These are phyloP conservation scores for Aspergillus thermomutatus DNA, from an alignment of 2,329 filamentous ascomycete species.

Conservation along the genomic window DNA sequence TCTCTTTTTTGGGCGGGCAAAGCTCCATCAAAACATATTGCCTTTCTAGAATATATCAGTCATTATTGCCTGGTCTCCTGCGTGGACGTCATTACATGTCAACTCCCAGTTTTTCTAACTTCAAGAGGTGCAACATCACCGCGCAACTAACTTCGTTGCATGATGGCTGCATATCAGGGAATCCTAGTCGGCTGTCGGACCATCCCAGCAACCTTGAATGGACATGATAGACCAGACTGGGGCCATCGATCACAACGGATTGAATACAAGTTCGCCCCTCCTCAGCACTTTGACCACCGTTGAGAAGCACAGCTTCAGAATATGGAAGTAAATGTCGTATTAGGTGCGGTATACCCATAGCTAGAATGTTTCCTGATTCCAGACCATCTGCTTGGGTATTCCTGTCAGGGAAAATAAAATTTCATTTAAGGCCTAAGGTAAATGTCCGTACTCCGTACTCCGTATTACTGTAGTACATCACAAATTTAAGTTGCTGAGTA, in stretches of 20 bases:
- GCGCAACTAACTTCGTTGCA: slow-evolving; percentile 62
- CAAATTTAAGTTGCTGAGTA: background rate
- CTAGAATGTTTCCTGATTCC: background rate
- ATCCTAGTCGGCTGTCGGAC: slow-evolving; percentile 39
- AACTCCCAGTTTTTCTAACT: slow-evolving; percentile 54
- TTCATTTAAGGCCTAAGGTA: background rate
- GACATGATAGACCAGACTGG: slow-evolving; percentile 72
- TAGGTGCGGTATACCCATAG: slow-evolving; percentile 35
- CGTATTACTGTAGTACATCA: background rate
- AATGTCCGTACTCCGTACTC: too few species aligned
- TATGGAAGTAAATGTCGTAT: slow-evolving; percentile 31
- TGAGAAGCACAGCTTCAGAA: slow-evolving; percentile 24
- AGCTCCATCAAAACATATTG: slow-evolving; percentile 82
- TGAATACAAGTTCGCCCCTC: slow-evolving; percentile 13
- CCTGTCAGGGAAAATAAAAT: background rate
- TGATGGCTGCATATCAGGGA: slow-evolving; percentile 54
- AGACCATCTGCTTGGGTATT: background rate
- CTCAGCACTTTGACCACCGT: slow-evolving; percentile 1
- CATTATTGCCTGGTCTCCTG: slow-evolving; percentile 3
- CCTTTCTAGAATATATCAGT: slow-evolving; percentile 46
- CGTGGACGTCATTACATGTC: slow-evolving; percentile 64
- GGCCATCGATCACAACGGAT: slow-evolving; percentile 67
- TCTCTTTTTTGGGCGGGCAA: slow-evolving; percentile 65
- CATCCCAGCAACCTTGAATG: slow-evolving; percentile 55
- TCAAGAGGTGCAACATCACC: slow-evolving; percentile 61